Conservation (phyloP, 352 stramenopile species). For the Saprolegnia parasitica region DNA sequence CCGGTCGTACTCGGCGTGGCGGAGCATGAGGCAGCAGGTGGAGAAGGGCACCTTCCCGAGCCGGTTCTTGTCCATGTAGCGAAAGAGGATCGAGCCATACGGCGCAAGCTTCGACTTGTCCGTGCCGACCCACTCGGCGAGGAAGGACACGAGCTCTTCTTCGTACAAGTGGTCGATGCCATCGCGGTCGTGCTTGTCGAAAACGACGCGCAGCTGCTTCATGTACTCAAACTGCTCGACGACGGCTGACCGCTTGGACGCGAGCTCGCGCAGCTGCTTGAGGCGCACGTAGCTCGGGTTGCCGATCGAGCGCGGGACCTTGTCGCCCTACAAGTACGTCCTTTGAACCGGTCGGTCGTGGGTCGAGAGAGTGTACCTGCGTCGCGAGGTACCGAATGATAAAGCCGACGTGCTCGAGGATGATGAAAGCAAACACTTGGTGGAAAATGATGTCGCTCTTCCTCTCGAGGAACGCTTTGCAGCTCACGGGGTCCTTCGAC, state of each 20-base stretch:
- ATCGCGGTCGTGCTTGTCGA: constrained; percentile 73
- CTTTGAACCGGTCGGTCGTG: neutral
- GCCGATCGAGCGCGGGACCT: constrained; percentile 65
- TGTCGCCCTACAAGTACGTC: constrained; percentile 50
- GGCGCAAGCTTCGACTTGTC: constrained; percentile 70
- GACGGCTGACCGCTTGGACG: constrained; percentile 46
- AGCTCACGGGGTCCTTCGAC: constrained; percentile 37
- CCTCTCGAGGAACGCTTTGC: constrained; percentile 42
- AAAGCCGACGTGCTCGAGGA: constrained; percentile 80
- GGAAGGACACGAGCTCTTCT: constrained; percentile 61
- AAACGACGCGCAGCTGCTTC: constrained; percentile 68
- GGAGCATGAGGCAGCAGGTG: constrained; percentile 86
- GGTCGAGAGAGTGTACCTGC: constrained; percentile 31
- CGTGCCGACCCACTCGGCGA: constrained; percentile 82
- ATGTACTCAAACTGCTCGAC: constrained; percentile 82
- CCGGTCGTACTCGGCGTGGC: constrained; percentile 83
- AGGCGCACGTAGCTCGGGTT: constrained; percentile 72
- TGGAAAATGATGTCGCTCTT: constrained; percentile 56
- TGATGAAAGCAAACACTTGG: constrained; percentile 75
- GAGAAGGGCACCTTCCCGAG: constrained; percentile 76
- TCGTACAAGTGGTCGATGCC: constrained; percentile 66
- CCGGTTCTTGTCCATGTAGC: constrained; percentile 86
- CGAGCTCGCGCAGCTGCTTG: constrained; percentile 83
- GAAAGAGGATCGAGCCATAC: constrained; percentile 78
- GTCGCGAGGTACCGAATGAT: constrained; percentile 78